phyloP scores from a whole-genome alignment of 176 grass and related monocot genomes.

The Avena sativa region DNA sequence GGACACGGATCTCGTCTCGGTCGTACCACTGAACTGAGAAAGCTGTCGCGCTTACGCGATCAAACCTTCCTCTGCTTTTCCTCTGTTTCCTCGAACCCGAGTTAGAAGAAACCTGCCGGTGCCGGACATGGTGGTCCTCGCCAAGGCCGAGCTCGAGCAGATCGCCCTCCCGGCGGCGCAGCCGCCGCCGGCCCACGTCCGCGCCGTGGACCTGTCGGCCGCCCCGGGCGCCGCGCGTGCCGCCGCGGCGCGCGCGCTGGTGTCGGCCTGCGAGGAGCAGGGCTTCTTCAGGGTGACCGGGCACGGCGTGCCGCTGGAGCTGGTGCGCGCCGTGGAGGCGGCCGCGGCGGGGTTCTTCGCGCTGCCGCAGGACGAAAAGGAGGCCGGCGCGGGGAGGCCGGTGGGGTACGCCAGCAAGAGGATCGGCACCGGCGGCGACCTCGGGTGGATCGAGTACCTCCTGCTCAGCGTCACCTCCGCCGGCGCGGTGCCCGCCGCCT shows the following conservation, averaged over 20 bases:
- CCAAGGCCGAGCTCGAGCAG: slow-evolving; percentile 66
- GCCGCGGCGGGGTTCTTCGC: slow-evolving; percentile 67
- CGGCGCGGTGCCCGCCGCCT: slow-evolving; percentile 24
- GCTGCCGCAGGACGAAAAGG: slow-evolving; percentile 67
- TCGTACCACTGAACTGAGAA: neutral
- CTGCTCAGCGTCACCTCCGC: slow-evolving; percentile 50
- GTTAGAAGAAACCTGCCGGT: neutral
- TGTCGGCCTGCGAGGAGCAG: slow-evolving; percentile 72
- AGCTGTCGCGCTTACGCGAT: neutral
- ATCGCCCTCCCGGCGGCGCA: slow-evolving; percentile 51
- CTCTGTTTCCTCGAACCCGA: slow-evolving; percentile 25
- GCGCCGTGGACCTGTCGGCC: slow-evolving; percentile 61
- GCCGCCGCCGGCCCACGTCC: slow-evolving; percentile 43
- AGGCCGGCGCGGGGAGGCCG: slow-evolving; percentile 25
- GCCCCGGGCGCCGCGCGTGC: slow-evolving; percentile 16
- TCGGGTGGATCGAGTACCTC: slow-evolving; percentile 92
- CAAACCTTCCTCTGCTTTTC: neutral
- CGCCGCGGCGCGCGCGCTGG: slow-evolving; percentile 53
- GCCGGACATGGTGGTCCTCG: slow-evolving; percentile 67
- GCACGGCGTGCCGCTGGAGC: slow-evolving; percentile 68
- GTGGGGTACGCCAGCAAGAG: slow-evolving; percentile 76
- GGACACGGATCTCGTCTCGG: neutral
- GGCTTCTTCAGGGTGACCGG: slow-evolving; percentile 84
- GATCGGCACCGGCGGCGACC: slow-evolving; percentile 76
- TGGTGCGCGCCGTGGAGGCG: slow-evolving; percentile 61